Evolutionary conservation across 2,329 filamentous ascomycete species (phyloP).

Genomic region (Venturia nashicola): DNA sequence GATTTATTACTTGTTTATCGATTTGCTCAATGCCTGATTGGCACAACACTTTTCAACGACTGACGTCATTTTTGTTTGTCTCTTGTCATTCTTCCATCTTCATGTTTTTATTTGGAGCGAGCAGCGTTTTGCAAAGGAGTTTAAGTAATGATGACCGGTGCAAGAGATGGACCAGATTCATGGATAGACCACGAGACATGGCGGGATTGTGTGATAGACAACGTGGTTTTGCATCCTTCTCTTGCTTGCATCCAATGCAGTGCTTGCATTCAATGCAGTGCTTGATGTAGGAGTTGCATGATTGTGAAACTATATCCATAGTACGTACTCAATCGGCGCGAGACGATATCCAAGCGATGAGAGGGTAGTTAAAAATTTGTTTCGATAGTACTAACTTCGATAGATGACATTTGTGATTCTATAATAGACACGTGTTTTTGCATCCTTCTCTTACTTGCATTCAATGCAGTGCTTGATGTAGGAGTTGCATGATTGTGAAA

Average conservation of each 20-base stretch:
- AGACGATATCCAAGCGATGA: no score
- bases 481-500: no score
- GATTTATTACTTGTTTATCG: background rate
- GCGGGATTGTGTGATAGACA: background rate
- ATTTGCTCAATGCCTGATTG: background rate
- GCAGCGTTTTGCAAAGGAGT: background rate
- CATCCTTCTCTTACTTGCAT: no score
- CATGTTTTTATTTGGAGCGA: background rate
- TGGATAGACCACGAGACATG: background rate
- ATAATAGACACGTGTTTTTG: no score
- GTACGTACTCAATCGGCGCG: background rate
- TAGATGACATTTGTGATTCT: no score
- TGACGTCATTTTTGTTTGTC: background rate
- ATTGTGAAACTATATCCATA: background rate
- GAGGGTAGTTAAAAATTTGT: no score
- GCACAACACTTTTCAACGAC: background rate
- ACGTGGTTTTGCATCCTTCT: background rate
- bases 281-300: background rate
- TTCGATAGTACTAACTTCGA: no score
- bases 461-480: no score
- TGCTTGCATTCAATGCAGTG: no score
- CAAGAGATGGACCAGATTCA: background rate
- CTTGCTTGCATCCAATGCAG: background rate
- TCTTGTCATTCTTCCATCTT: background rate
- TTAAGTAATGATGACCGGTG: background rate